Evolutionary conservation across 2,329 filamentous ascomycete species (phyloP).

Genomic region (Curvularia eragrostidis): DNA sequence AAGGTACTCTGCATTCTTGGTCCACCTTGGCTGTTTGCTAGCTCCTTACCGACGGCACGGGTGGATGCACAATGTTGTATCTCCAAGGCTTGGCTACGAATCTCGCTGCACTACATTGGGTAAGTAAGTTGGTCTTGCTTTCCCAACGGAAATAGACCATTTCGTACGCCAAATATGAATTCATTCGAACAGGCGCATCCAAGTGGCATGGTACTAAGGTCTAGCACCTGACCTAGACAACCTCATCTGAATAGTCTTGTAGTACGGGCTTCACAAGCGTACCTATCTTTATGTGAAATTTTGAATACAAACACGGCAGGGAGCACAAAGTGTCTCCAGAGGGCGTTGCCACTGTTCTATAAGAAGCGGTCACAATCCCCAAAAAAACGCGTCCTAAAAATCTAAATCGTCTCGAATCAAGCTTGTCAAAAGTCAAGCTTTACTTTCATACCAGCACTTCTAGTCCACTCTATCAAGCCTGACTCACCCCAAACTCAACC

Average conservation of each 20-base stretch:
- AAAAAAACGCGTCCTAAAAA: neutral
- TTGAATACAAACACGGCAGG: slow-evolving; percentile 4
- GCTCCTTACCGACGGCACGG: slow-evolving; percentile 6
- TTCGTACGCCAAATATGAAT: slow-evolving; percentile 1
- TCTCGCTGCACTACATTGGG: slow-evolving; percentile 21
- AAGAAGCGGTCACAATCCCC: slow-evolving; percentile 13
- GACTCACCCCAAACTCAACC: too few species aligned
- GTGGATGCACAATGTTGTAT: slow-evolving; percentile 24
- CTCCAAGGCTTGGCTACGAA: slow-evolving; percentile 17
- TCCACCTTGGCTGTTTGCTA: neutral
- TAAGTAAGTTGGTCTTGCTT: slow-evolving; percentile 19
- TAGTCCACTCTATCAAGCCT: too few species aligned
- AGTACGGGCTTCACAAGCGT: slow-evolving; percentile 20
- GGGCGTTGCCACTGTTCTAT: slow-evolving; percentile 11
- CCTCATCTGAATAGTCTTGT: slow-evolving; percentile 23
- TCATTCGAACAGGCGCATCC: slow-evolving; percentile 10
- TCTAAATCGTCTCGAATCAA: slow-evolving; percentile 1
- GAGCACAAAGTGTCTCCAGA: neutral
- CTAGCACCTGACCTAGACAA: slow-evolving; percentile 9
- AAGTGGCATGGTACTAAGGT: slow-evolving; percentile 12
- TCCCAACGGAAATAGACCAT: slow-evolving; percentile 2
- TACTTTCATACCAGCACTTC: neutral
- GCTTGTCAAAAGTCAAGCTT: neutral
- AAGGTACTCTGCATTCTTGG: neutral
- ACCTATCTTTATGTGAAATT: slow-evolving; percentile 1